Evolutionary conservation across 2,329 filamentous ascomycete genomes (phyloP).

Genomic region (Monilinia vaccinii-corymbosi): DNA sequence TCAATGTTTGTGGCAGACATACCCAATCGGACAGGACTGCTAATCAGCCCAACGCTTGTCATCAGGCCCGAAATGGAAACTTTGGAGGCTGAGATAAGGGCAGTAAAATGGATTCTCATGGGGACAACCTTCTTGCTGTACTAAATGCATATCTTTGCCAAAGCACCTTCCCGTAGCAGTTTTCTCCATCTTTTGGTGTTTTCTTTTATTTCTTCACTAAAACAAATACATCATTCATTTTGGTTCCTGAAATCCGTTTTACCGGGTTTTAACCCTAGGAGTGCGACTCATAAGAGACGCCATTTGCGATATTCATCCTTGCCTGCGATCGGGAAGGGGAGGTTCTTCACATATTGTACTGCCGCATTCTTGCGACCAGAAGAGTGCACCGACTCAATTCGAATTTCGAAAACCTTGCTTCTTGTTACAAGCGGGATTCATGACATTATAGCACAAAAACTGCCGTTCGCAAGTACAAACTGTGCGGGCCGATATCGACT

Average conservation of each 20-base stretch:
- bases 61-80: slow-evolving; percentile 9
- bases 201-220: background rate
- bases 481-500: background rate
- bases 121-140: background rate
- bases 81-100: slow-evolving; percentile 12
- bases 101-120: slow-evolving; percentile 2
- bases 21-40: background rate
- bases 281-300: background rate
- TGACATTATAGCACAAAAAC: background rate
- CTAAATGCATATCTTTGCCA: slow-evolving; percentile 4
- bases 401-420: background rate
- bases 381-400: background rate
- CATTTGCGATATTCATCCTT: background rate
- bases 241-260: background rate
- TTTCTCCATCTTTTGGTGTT: background rate
- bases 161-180: slow-evolving; percentile 4
- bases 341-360: background rate
- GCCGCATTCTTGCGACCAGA: background rate
- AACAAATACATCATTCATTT: background rate
- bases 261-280: background rate
- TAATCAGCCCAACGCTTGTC: background rate
- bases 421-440: background rate
- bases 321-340: background rate
- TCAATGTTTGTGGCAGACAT: background rate
- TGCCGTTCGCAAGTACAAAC: background rate